Evolutionary conservation across 2,329 filamentous ascomycete genomes (phyloP), one percentile per base, ranked within the genome.

Genomic region (Colletotrichum brevisporum): DNA sequence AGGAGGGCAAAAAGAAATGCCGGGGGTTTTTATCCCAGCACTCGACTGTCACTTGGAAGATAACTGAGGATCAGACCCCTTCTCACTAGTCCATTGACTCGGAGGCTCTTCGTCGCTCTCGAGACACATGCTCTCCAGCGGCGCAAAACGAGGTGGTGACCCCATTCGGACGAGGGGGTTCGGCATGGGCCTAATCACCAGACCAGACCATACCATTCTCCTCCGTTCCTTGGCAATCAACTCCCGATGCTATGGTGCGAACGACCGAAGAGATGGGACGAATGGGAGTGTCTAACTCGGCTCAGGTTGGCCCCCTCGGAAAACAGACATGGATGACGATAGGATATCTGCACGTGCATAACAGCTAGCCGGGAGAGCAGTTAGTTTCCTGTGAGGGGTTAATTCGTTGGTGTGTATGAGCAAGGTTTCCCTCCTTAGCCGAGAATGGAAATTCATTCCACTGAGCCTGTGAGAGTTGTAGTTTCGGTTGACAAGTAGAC

Each of bases 251-350:
- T 52, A 9, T 24, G 45, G 58, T 53, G 58, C 45, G n/a, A 18
- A 48, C 21, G 15, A 12, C 15, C n/a, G 12, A 18, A n/a, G 55
- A 63, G 53, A 47, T 59, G 39, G 59, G 53, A 66, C 47, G 13
- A 39, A 47, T 21, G 52, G 63, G n/a, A 16, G 54, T 24, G 6
- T 16, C 41, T 53, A 43, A 48, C 55, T 24, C 13, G 51, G 16
- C 4, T 9, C 12, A 27, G 24, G 13, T 36, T 6, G 9, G 54
- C 15, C 9, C 31, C 45, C 26, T 15, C 45, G n/a, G 13, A 26
- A 53, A 45, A 36, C 31, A 10, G 9, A 54, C 61, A 68, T 65
- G 61, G 61, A 68, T 68, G 61, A 63, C 57, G 54, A 61, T 27
- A 26, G 53, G 61, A 65, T 54, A 21, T 45, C 27, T 55, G 62